Base-by-base conservation (phyloP, 2,329 filamentous ascomycete species). In the Chaetomiaceae sp. region DNA sequence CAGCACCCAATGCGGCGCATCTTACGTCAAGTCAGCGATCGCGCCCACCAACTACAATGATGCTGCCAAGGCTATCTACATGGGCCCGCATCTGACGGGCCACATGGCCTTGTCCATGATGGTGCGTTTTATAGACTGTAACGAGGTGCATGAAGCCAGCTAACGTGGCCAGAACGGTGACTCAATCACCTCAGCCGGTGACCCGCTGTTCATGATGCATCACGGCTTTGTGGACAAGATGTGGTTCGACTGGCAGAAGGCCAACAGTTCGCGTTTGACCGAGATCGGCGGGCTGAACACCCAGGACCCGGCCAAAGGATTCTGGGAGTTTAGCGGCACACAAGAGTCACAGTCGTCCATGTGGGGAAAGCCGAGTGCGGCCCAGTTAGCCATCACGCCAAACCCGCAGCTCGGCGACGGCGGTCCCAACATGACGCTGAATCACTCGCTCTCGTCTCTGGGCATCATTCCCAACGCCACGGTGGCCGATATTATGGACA, bases 171-270 rank as follows among this genome's bases (percentile, higher is more conserved):
- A 46, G 44, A 33, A 46, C 44, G 44, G 44, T 5, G 35, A 46
- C 21, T 46, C 44, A 3, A 46, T 46, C 21, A 46, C 44, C 44
- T 46, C 44, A n/a, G 37, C 44, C 5, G 44, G 44, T 33, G 44
- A 46, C 23, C 44, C 44, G 9, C 23, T 46, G 44, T 46, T 46
- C 33, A 38, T 46, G 31, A 46, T 46, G 44, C 44, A 46, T 20
- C 44, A 46, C n/a, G 44, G 44, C 33, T 46, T 46, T 13, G 44
- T 46, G 5, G 44, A 46, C 44, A 46, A 46, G 34, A 46, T 46
- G 44, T 46, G 44, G 44, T 34, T 33, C n/a, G 20, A 30, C 21
- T 46, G 44, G 44, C 44, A 46, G 20, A 27, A 20, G 21, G 44
- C 13, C n/a, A 20, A 13, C 16, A 20, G 30, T 12, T 30, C n/a